Percentiles rank a stretch among this genome's conserved stretches.
These are phyloP conservation scores for Akanthomyces lecanii DNA, from an alignment of 2,329 filamentous ascomycete genomes.

Conservation along the genomic window DNA sequence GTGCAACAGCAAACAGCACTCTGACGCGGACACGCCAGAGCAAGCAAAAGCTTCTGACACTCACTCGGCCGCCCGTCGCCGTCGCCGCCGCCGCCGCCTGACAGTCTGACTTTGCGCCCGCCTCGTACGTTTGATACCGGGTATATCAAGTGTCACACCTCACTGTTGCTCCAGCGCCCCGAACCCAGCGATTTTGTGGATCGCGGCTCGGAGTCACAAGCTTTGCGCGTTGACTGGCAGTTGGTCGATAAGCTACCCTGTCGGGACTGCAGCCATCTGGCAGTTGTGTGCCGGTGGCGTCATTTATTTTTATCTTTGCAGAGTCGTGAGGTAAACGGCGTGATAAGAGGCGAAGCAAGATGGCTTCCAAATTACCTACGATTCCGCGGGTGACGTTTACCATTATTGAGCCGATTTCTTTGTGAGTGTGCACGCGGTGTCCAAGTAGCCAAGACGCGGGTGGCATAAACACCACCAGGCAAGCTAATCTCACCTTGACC, in stretches of 20 bases:
- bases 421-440: conserved; percentile 43
- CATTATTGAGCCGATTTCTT: conserved; percentile 62
- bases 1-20: neutral
- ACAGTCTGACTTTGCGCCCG: conserved; percentile 4
- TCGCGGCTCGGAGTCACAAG: conserved; percentile 18
- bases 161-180: conserved; percentile 1
- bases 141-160: neutral
- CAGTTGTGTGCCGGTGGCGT: conserved; percentile 14
- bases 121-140: conserved; percentile 12
- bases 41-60: conserved; percentile 8
- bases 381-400: conserved; percentile 65
- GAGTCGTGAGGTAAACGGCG: neutral
- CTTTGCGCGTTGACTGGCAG: conserved; percentile 2
- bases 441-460: neutral
- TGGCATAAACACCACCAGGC: neutral
- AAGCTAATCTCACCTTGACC: neutral
- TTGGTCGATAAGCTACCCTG: conserved; percentile 16
- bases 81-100: neutral
- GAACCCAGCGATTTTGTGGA: conserved; percentile 18
- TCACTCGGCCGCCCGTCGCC: neutral
- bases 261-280: conserved; percentile 14
- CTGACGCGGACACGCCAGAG: neutral
- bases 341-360: conserved; percentile 27
- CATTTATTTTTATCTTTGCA: conserved; percentile 7
- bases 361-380: conserved; percentile 59